Conservation (phyloP, 1,284 basidiomycete species). For the Cutaneotrichosporon sp. region DNA sequence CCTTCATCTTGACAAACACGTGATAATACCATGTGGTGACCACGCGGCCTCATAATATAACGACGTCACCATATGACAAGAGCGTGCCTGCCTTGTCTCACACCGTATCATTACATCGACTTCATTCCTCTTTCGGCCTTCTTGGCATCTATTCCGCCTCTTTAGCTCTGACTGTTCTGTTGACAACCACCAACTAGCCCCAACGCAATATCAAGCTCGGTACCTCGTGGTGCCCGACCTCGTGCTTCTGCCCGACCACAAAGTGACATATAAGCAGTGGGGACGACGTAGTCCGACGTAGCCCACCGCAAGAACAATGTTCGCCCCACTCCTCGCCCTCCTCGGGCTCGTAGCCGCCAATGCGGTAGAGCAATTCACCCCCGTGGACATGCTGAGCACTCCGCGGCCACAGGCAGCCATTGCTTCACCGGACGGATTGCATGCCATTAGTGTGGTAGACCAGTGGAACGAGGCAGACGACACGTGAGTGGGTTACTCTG, state of each 20-base stretch:
- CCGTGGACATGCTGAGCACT: constrained; percentile 69
- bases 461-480: constrained; percentile 68
- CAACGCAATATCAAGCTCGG: no score
- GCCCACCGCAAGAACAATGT: constrained; percentile 2
- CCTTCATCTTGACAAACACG: background rate
- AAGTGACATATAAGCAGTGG: background rate
- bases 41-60: background rate
- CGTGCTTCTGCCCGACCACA: no score
- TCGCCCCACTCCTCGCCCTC: constrained; percentile 5
- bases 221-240: no score
- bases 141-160: no score
- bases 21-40: background rate
- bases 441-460: constrained; percentile 67
- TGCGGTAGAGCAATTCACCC: constrained; percentile 58
- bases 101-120: no score
- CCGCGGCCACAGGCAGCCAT: constrained; percentile 67
- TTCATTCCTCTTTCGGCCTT: no score
- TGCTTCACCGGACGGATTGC: constrained; percentile 65
- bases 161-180: no score
- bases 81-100: no score
- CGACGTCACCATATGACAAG: no score
- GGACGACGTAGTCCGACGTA: background rate
- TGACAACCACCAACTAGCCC: no score
- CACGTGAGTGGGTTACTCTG: constrained; percentile 58
- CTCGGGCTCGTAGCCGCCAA: background rate